Evolutionary conservation across 1,284 basidiomycete genomes (phyloP), one percentile per base, ranked within the genome.

Genomic region (Ustilago cynodontis): DNA sequence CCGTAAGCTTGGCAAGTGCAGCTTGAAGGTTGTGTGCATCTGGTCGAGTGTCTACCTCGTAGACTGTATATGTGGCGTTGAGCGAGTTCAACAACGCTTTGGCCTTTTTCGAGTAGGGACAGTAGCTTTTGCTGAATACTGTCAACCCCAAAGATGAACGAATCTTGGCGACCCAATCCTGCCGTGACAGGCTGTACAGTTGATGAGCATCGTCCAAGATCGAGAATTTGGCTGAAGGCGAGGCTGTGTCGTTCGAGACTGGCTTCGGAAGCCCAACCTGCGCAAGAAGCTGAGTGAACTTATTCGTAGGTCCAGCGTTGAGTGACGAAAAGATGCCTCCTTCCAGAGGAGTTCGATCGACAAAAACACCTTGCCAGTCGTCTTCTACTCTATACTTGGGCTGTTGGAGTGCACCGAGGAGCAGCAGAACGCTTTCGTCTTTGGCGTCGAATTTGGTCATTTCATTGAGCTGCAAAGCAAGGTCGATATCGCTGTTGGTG

Each of bases 91-190:
- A 64, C 4, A 79, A 52, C 3, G 33, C 45, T 22, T 79, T 79
- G 11, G 73, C 67, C 9, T 54, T 67, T 14, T 73, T 62, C 28
- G 70, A 73, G 47, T 73, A 74, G 14, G 77, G 74, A 47, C 77
- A 79, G 56, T 73, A 77, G 61, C 64, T 68, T 45, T 79, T 79
- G 66, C 70, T 71, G 35, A 79, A 79, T 5, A 79, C 73, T 14
- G 70, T 77, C 3, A 79, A 35, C 1, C 71, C 71, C 14, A 66
- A 51, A 1, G 43, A 35, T 0, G 33, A 26, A 20, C 75, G 70
- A 16, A 72, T 53, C 9, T 29, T 55, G 20, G 16, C n/a, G 8
- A 71, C 71, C 75, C 75, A 77, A 11, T 73, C 67, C 8, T 55
- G n/a, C 24, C 75, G 66, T 2, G 65, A 73, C 0, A 71, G 58